A percentile compares a stretch with the other conserved stretches of the same genome.
Conservation (phyloP, 495 filamentous ascomycete species). For the Podospora sp. region DNA sequence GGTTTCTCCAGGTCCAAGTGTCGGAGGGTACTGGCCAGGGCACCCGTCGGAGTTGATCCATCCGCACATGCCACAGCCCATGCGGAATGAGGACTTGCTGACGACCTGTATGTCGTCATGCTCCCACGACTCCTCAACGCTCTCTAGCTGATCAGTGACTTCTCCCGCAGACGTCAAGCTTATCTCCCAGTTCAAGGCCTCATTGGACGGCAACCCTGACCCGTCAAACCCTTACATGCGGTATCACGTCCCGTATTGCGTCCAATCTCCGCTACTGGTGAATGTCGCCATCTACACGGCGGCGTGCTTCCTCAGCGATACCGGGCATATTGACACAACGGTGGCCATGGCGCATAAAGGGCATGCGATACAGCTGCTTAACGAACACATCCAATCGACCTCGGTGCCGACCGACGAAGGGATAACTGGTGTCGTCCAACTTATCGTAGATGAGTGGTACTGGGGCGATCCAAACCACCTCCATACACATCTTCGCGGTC, state of each 20-base stretch:
- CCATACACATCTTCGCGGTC: constrained; percentile 36
- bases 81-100: constrained; percentile 36
- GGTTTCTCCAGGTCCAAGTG: neutral
- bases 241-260: constrained; percentile 39
- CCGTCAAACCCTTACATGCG: constrained; percentile 40
- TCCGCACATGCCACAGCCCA: constrained; percentile 23
- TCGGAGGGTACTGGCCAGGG: constrained; percentile 21
- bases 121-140: neutral
- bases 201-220: constrained; percentile 42
- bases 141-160: constrained; percentile 5
- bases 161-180: constrained; percentile 58
- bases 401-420: constrained; percentile 39
- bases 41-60: constrained; percentile 19
- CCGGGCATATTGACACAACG: constrained; percentile 39
- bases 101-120: constrained; percentile 34
- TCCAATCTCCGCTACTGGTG: constrained; percentile 38
- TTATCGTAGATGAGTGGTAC: constrained; percentile 44
- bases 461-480: constrained; percentile 40
- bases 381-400: constrained; percentile 39
- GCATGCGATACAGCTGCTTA: constrained; percentile 37
- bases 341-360: constrained; percentile 42
- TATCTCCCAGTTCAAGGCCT: constrained; percentile 51
- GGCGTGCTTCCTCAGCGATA: constrained; percentile 44
- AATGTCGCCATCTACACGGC: constrained; percentile 43
- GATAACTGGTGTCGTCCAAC: constrained; percentile 41